Conservation (phyloP, 768 basidiomycete genomes). For the Tephrocybe sp. region DNA sequence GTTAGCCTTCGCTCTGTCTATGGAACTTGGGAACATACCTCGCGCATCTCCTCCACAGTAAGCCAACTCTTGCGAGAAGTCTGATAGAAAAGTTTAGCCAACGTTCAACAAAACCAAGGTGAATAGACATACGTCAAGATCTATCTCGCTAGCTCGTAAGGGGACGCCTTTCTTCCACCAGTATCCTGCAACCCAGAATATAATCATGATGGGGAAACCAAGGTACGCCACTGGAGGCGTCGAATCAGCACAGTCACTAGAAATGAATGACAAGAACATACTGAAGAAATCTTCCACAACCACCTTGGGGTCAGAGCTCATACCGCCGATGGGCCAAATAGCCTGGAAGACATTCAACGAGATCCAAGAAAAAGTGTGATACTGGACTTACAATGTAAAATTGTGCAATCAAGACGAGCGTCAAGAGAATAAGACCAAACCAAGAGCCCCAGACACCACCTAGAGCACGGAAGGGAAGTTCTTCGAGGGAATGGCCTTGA, state of each 20-base stretch:
- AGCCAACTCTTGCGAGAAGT: slow-evolving; percentile 46
- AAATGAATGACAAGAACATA: slow-evolving; percentile 16
- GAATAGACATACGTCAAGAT: slow-evolving; percentile 32
- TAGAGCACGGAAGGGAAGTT: slow-evolving; percentile 41
- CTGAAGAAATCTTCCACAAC: slow-evolving; percentile 38
- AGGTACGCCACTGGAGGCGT: slow-evolving; percentile 31
- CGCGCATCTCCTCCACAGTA: slow-evolving; percentile 42
- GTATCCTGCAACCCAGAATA: slow-evolving; percentile 35
- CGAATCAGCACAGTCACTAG: not conserved
- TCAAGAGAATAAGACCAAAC: slow-evolving; percentile 39
- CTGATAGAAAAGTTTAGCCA: slow-evolving; percentile 11
- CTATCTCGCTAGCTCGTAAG: slow-evolving; percentile 33
- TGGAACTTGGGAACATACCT: slow-evolving; percentile 20
- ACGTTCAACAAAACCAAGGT: not conserved
- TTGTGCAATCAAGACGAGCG: slow-evolving; percentile 40
- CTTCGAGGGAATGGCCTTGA: slow-evolving; percentile 43
- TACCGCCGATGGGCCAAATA: slow-evolving; percentile 38
- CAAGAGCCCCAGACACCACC: slow-evolving; percentile 44
- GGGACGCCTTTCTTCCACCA: slow-evolving; percentile 40
- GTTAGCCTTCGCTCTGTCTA: not conserved
- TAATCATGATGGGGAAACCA: slow-evolving; percentile 36
- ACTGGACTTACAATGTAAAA: slow-evolving; percentile 36
- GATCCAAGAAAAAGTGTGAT: not conserved
- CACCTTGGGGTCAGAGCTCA: slow-evolving; percentile 20
- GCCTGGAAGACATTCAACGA: slow-evolving; percentile 22